Evolutionary conservation across 2,329 filamentous ascomycete genomes (phyloP).

Genomic region (Iodosphaeria phyllophila): DNA sequence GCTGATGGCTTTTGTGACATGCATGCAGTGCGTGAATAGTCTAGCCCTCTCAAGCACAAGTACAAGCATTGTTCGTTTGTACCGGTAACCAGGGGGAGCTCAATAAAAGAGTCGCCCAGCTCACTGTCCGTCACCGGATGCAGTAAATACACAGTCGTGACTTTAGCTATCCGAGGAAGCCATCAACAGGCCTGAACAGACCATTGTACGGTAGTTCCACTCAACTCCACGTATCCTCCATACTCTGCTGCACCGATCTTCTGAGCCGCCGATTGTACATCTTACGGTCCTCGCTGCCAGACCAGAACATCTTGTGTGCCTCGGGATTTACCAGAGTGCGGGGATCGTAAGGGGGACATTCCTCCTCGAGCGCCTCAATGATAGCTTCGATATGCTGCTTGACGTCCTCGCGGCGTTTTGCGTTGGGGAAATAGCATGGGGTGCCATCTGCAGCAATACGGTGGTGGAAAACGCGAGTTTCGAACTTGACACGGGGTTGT

Average conservation of each 20-base stretch:
- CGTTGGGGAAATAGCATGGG: slow-evolving; percentile 59
- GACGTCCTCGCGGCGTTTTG: slow-evolving; percentile 50
- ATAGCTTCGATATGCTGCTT: slow-evolving; percentile 71
- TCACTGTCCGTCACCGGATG: too few relatives aligned
- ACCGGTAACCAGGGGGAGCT: too few relatives aligned
- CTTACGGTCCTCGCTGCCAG: slow-evolving; percentile 58
- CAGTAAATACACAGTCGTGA: too few relatives aligned
- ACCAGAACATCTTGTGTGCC: slow-evolving; percentile 77
- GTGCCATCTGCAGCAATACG: slow-evolving; percentile 65
- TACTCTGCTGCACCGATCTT: slow-evolving; percentile 52
- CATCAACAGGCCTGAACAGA: slow-evolving; percentile 5
- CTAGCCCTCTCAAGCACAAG: too few relatives aligned
- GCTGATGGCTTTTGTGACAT: too few relatives aligned
- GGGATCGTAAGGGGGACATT: slow-evolving; percentile 75
- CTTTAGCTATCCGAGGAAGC: too few relatives aligned
- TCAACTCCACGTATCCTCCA: too few relatives aligned
- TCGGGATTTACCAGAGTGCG: slow-evolving; percentile 74
- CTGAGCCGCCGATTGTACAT: slow-evolving; percentile 67
- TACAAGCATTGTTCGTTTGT: too few relatives aligned
- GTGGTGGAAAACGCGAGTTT: slow-evolving; percentile 75
- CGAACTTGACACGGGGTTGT: slow-evolving; percentile 66
- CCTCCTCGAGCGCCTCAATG: slow-evolving; percentile 68
- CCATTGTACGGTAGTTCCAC: too few relatives aligned
- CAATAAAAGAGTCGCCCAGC: too few relatives aligned
- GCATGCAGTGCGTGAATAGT: too few relatives aligned